Percentiles rank a stretch among this genome's conserved stretches.
phyloP scores from a whole-genome alignment of 139 green algal species.

The Edaphochlamys debaryana region DNA sequence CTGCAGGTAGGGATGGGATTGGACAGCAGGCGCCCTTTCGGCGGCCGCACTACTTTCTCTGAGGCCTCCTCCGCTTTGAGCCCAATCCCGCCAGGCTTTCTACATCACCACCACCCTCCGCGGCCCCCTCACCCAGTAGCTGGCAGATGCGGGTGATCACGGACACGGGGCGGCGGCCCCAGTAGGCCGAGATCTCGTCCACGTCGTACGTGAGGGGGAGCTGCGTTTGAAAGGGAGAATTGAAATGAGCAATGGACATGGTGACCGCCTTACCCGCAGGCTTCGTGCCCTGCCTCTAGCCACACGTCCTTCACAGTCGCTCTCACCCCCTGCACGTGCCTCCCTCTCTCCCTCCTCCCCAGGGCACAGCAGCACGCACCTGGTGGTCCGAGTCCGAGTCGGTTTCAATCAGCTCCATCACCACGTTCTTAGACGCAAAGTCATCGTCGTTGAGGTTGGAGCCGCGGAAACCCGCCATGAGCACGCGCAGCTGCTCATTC shows the following conservation, averaged over 20 bases:
- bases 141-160: conserved; percentile 89
- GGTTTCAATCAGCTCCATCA: conserved; percentile 71
- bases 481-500: conserved; percentile 54
- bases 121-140: conserved; percentile 72
- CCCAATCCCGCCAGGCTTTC: neutral
- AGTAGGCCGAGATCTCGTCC: conserved; percentile 88
- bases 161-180: conserved; percentile 81
- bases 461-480: conserved; percentile 58
- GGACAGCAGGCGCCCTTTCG: too few species aligned
- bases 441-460: conserved; percentile 88
- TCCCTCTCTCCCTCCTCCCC: neutral
- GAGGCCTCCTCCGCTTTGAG: neutral
- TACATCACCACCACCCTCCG: neutral
- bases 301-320: too few species aligned
- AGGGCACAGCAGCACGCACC: neutral
- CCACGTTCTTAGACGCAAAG: conserved; percentile 80
- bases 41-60: too few species aligned
- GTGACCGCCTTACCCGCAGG: too few species aligned
- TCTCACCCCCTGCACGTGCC: conserved; percentile 43
- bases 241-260: too few species aligned
- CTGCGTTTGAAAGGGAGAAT: too few species aligned
- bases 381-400: conserved; percentile 9
- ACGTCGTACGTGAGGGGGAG: conserved; percentile 89
- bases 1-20: too few species aligned
- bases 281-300: too few species aligned